These are phyloP conservation scores for Sordariomycetes sp. DNA, from an alignment of 2,329 filamentous ascomycete species.

Conservation along the genomic window DNA sequence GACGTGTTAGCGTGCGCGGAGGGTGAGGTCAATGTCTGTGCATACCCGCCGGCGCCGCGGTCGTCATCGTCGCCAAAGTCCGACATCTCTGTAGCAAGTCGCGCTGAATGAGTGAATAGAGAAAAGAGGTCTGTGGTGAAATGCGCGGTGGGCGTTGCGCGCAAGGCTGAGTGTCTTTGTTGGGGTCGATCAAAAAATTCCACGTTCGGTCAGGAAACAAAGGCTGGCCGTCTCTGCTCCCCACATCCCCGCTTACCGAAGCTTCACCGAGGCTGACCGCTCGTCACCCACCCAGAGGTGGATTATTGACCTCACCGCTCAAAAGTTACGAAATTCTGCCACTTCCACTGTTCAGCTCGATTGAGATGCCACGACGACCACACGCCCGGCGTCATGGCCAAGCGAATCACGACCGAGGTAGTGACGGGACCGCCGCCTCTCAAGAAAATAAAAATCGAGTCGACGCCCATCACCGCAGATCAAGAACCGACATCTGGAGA, in stretches of 20 bases:
- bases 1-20: slow-evolving; percentile 1
- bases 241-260: slow-evolving; percentile 7
- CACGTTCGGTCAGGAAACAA: no score
- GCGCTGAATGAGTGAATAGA: slow-evolving; percentile 1
- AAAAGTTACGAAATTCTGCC: slow-evolving; percentile 22
- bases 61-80: slow-evolving; percentile 60
- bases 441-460: slow-evolving; percentile 16
- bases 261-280: slow-evolving; percentile 5
- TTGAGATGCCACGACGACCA: not conserved
- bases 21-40: no score
- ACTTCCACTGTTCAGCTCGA: slow-evolving; percentile 5
- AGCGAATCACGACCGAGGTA: slow-evolving; percentile 17
- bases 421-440: slow-evolving; percentile 12
- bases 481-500: slow-evolving; percentile 14
- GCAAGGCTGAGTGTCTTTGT: not conserved
- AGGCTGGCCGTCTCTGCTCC: no score
- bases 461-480: no score
- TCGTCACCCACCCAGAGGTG: slow-evolving; percentile 18
- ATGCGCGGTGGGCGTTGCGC: not conserved
- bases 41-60: slow-evolving; percentile 48
- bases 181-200: no score
- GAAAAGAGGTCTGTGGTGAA: not conserved
- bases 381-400: slow-evolving; percentile 18
- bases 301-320: slow-evolving; percentile 20
- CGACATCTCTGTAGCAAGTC: slow-evolving; percentile 45